These are phyloP conservation scores for Jamesozyma spencerorum DNA, from an alignment of 805 yeast genomes.

Conservation along the genomic window DNA sequence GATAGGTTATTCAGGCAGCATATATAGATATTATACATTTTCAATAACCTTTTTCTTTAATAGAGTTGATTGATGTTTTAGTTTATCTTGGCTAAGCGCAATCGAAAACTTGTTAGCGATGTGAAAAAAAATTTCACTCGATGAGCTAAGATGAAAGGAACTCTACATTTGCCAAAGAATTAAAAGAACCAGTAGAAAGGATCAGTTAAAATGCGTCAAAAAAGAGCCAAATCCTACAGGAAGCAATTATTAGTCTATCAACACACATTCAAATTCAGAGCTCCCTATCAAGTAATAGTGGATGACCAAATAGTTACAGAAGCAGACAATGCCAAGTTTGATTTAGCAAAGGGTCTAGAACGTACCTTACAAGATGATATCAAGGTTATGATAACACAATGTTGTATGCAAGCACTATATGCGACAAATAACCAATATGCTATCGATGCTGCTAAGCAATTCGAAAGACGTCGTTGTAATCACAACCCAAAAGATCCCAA, in stretches of 20 bases:
- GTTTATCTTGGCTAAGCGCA: too few species aligned
- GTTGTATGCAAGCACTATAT: slow-evolving; percentile 84
- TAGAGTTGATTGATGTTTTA: too few species aligned
- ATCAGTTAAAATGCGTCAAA: too few species aligned
- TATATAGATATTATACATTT: too few species aligned
- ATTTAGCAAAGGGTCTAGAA: slow-evolving; percentile 69
- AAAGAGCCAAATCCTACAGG: slow-evolving; percentile 87
- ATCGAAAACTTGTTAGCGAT: not conserved
- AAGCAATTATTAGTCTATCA: slow-evolving; percentile 82
- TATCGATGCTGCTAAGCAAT: slow-evolving; percentile 67
- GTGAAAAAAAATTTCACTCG: slow-evolving; percentile 3
- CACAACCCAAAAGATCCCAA: slow-evolving; percentile 59
- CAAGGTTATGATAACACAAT: slow-evolving; percentile 90
- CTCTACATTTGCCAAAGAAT: slow-evolving; percentile 5
- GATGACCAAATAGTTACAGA: slow-evolving; percentile 71
- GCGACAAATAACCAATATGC: slow-evolving; percentile 62
- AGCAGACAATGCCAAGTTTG: slow-evolving; percentile 59
- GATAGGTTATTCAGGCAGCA: not conserved
- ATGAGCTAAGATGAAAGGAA: slow-evolving; percentile 1
- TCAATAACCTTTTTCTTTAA: too few species aligned
- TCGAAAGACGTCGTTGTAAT: slow-evolving; percentile 89
- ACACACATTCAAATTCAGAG: slow-evolving; percentile 84
- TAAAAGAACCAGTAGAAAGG: too few species aligned
- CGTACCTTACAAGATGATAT: slow-evolving; percentile 76
- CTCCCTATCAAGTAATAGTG: slow-evolving; percentile 83